phyloP scores from a whole-genome alignment of 1,139 yeast genomes.

The Zygosaccharomyces pseudobailii region DNA sequence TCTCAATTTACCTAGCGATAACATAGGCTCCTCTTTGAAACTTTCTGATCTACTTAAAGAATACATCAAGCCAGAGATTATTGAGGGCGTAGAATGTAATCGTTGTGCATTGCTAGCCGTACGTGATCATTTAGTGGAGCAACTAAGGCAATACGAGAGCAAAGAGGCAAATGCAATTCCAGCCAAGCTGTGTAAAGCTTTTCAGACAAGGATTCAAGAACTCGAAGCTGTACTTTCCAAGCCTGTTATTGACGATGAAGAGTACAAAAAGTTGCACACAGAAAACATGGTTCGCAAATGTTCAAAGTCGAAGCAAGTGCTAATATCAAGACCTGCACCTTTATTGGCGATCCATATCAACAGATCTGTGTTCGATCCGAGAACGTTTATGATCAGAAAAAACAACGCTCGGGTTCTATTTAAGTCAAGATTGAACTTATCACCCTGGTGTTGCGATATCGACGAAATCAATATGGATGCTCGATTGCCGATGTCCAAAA shows the following conservation, averaged over 20 bases:
- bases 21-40: slow-evolving; percentile 40
- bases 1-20: slow-evolving; percentile 55
- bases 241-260: slow-evolving; percentile 74
- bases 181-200: slow-evolving; percentile 43
- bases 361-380: slow-evolving; percentile 86
- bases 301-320: slow-evolving; percentile 76
- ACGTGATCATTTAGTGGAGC: slow-evolving; percentile 44
- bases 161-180: slow-evolving; percentile 26
- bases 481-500: slow-evolving; percentile 64
- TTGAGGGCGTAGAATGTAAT: slow-evolving; percentile 89
- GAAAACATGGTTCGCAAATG: slow-evolving; percentile 71
- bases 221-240: slow-evolving; percentile 55
- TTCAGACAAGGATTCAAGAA: slow-evolving; percentile 48
- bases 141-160: slow-evolving; percentile 36
- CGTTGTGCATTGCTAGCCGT: slow-evolving; percentile 76
- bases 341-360: slow-evolving; percentile 80
- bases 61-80: slow-evolving; percentile 78
- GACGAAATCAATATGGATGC: slow-evolving; percentile 76
- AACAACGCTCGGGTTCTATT: slow-evolving; percentile 79
- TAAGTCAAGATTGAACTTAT: slow-evolving; percentile 61
- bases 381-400: slow-evolving; percentile 76
- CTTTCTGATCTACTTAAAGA: slow-evolving; percentile 58
- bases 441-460: slow-evolving; percentile 66
- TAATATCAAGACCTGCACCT: slow-evolving; percentile 79
- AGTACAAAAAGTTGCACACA: slow-evolving; percentile 67